phyloP scores from a whole-genome alignment of 2,329 filamentous ascomycete genomes.

The Claviceps pusilla region DNA sequence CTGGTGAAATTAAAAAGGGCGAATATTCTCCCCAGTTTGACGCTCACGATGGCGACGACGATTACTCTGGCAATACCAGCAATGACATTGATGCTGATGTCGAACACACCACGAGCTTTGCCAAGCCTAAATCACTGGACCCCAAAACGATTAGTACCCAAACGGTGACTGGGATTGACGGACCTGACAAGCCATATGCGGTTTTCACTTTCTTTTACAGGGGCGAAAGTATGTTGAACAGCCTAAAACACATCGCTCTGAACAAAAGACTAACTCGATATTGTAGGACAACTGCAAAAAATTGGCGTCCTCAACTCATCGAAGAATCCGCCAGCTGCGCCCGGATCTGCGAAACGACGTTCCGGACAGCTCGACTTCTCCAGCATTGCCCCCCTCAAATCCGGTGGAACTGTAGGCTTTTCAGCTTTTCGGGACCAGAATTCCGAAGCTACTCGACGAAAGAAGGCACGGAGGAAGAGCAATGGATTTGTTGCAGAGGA shows the following conservation, averaged over 20 bases:
- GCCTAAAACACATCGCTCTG: neutral
- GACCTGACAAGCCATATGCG: slow-evolving; percentile 88
- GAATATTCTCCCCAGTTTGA: slow-evolving; percentile 98
- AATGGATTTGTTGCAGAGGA: slow-evolving; percentile 56
- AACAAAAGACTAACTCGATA: slow-evolving; percentile 1
- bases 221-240: slow-evolving; percentile 63
- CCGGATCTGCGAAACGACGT: slow-evolving; percentile 55
- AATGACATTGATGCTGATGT: slow-evolving; percentile 62
- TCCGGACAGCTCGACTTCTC: slow-evolving; percentile 77
- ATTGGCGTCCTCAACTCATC: slow-evolving; percentile 71
- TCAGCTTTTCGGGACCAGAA: slow-evolving; percentile 68
- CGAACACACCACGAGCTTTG: slow-evolving; percentile 95
- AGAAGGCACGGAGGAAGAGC: slow-evolving; percentile 44
- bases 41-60: slow-evolving; percentile 86
- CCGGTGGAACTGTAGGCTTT: slow-evolving; percentile 79
- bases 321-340: slow-evolving; percentile 48
- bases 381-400: slow-evolving; percentile 68
- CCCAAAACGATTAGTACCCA: slow-evolving; percentile 97
- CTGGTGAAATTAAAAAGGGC: slow-evolving; percentile 91
- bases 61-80: slow-evolving; percentile 36
- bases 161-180: slow-evolving; percentile 96
- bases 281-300: slow-evolving; percentile 77
- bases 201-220: slow-evolving; percentile 97
- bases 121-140: slow-evolving; percentile 88
- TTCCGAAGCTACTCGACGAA: slow-evolving; percentile 37